Percentiles rank a stretch among this genome's conserved stretches.
phyloP scores from a whole-genome alignment of 2,329 filamentous ascomycete species.

The Dichotomopilus funicola region DNA sequence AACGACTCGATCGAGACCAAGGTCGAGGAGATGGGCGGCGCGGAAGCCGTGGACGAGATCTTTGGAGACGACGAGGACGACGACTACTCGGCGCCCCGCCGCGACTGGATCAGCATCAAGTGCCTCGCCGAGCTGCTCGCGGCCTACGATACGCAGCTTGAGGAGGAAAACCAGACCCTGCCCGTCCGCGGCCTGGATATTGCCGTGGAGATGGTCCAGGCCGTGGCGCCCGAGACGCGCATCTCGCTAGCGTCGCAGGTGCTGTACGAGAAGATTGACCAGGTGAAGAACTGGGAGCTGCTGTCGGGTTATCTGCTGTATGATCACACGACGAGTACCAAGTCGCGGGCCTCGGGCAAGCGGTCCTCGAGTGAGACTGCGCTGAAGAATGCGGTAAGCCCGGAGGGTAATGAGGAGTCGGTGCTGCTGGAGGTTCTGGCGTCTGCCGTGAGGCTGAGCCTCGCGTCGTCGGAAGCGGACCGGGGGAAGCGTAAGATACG shows the following conservation, averaged over 20 bases:
- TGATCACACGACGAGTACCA: constrained; percentile 69
- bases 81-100: constrained; percentile 67
- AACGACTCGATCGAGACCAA: constrained; percentile 73
- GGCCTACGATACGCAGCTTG: constrained; percentile 68
- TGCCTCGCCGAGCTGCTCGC: constrained; percentile 78
- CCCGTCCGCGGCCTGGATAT: constrained; percentile 42
- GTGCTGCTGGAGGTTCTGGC: constrained; percentile 84
- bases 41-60: constrained; percentile 67
- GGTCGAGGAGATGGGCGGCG: constrained; percentile 77
- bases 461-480: constrained; percentile 62
- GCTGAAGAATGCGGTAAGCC: constrained; percentile 66
- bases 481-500: constrained; percentile 52
- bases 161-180: constrained; percentile 46
- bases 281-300: constrained; percentile 80
- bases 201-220: constrained; percentile 52
- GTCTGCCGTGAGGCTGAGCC: constrained; percentile 67
- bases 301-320: constrained; percentile 86
- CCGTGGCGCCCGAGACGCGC: constrained; percentile 65
- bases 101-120: constrained; percentile 88
- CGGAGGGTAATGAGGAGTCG: constrained; percentile 69
- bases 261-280: constrained; percentile 73
- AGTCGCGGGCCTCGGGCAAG: constrained; percentile 33
- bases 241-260: constrained; percentile 81
- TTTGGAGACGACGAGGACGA: constrained; percentile 67
- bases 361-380: constrained; percentile 44